Percentiles rank a stretch among this genome's conserved stretches.
These are phyloP conservation scores for Bruguiera sexangula DNA, from an alignment of 345 rosid species.

Conservation along the genomic window DNA sequence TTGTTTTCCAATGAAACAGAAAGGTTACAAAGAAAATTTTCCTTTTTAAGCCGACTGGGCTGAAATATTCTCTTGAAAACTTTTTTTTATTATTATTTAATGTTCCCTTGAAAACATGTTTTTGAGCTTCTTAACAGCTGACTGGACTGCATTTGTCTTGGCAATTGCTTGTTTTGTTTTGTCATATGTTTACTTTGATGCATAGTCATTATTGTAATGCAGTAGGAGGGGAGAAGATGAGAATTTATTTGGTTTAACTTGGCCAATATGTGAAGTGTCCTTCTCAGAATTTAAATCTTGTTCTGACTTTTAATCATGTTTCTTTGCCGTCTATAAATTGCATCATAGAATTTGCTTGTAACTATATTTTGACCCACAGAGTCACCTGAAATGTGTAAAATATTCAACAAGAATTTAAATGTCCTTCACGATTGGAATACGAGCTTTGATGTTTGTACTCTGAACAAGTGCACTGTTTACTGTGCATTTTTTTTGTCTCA, in stretches of 20 bases:
- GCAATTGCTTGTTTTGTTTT: neutral
- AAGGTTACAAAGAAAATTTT: neutral
- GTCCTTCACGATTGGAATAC: too few species aligned
- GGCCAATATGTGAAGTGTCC: neutral
- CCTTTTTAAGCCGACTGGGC: too few species aligned
- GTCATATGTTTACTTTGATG: neutral
- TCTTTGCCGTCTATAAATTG: too few species aligned
- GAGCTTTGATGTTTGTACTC: too few species aligned
- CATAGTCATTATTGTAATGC: neutral
- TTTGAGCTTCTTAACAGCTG: neutral
- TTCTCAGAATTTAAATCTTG: neutral
- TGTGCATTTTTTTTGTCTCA: too few species aligned
- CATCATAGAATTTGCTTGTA: too few species aligned
- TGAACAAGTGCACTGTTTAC: too few species aligned
- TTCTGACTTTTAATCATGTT: neutral
- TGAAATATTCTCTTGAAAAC: neutral
- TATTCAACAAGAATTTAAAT: too few species aligned
- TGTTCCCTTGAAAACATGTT: neutral
- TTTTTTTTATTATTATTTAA: neutral
- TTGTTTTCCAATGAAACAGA: neutral
- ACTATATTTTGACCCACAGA: too few species aligned
- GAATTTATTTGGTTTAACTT: neutral
- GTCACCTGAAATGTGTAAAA: too few species aligned
- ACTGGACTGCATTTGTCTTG: neutral
- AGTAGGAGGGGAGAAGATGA: neutral